Evolutionary conservation across 345 rosid genomes (phyloP).

Genomic region (Heritiera fomes): DNA sequence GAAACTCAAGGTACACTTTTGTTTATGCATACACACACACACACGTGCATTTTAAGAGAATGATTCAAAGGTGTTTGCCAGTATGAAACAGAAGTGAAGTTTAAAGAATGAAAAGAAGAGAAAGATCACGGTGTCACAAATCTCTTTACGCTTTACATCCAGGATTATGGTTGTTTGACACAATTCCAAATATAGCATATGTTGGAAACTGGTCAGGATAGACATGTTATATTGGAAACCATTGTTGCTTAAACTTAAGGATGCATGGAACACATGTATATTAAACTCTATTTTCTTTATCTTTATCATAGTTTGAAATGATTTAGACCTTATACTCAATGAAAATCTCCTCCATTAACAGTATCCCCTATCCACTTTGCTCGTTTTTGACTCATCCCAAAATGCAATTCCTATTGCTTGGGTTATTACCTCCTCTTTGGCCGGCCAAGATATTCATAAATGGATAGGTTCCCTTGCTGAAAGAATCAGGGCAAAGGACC

Average conservation of each 20-base stretch:
- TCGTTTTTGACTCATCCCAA: constrained; percentile 47
- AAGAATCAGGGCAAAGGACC: constrained; percentile 46
- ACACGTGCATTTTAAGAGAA: background rate
- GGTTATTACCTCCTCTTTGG: constrained; percentile 45
- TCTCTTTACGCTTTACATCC: background rate
- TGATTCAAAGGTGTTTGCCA: background rate
- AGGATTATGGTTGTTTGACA: background rate
- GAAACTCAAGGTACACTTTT: constrained; percentile 49
- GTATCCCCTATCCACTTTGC: constrained; percentile 51
- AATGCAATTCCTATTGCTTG: constrained; percentile 62
- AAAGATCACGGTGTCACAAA: constrained; percentile 2
- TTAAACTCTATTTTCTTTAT: background rate
- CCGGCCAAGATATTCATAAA: constrained; percentile 36
- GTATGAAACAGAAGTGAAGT: constrained; percentile 3
- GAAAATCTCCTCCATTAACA: constrained; percentile 28
- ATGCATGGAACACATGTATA: background rate
- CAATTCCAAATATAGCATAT: background rate
- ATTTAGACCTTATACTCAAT: constrained; percentile 7
- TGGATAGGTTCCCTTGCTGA: constrained; percentile 52
- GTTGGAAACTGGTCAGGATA: background rate
- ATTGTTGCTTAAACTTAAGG: constrained; percentile 14
- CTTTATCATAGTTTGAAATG: constrained; percentile 16
- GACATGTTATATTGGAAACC: constrained; percentile 1
- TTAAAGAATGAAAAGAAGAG: constrained; percentile 2
- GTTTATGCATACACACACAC: background rate